Conservation (phyloP, 2,329 filamentous ascomycete species). For the Talaromyces sp. region DNA sequence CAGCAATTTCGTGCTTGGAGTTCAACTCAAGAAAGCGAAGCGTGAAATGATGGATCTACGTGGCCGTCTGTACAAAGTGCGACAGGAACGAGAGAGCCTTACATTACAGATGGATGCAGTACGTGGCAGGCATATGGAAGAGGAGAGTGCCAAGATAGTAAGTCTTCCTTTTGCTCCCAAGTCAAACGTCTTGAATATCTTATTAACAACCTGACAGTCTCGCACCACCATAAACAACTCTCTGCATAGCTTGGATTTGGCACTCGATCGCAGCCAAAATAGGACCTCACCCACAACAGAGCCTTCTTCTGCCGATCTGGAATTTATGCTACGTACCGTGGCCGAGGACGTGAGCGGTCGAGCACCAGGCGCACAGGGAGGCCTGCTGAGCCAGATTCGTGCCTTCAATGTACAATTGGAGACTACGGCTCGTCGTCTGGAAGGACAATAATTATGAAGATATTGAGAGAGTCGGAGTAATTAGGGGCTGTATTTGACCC, state of each 20-base stretch:
- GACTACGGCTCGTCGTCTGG: constrained; percentile 31
- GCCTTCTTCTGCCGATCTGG: constrained; percentile 39
- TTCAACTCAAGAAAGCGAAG: constrained; percentile 49
- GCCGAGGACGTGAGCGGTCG: constrained; percentile 45
- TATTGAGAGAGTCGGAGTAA: constrained; percentile 46
- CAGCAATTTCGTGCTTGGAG: constrained; percentile 50
- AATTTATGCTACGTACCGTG: constrained; percentile 47
- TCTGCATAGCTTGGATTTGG: constrained; percentile 45
- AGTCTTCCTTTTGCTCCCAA: constrained; percentile 6
- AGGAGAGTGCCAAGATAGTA: constrained; percentile 42
- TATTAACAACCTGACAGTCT: neutral
- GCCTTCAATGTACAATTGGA: constrained; percentile 49
- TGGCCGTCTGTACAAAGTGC: constrained; percentile 51
- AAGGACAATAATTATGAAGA: constrained; percentile 34
- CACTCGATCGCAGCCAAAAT: constrained; percentile 42
- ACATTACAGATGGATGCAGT: constrained; percentile 55
- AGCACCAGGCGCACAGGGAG: constrained; percentile 42
- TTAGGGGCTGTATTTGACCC: neutral
- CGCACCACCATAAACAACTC: constrained; percentile 43
- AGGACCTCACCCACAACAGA: constrained; percentile 23
- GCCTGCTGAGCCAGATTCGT: constrained; percentile 44
- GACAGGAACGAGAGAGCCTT: constrained; percentile 52
- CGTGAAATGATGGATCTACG: constrained; percentile 50
- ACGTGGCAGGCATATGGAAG: constrained; percentile 43
- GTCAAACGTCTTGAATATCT: neutral